Conservation (phyloP, 768 basidiomycete genomes). For the Termitomyces heimii region DNA sequence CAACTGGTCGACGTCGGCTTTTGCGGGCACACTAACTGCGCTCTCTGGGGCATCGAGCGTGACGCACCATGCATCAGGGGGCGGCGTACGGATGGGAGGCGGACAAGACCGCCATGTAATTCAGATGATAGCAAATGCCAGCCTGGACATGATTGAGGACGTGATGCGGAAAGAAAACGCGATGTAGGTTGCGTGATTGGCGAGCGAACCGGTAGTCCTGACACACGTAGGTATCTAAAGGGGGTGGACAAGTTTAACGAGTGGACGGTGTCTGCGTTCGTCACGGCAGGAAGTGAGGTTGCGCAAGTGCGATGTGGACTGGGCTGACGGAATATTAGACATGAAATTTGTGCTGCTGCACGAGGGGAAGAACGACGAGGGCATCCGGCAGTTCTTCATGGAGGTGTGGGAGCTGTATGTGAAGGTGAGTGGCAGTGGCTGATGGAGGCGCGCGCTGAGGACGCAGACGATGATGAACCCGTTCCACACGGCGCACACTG, state of each 20-base stretch:
- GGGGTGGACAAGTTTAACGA: conserved; percentile 97
- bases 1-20: conserved; percentile 88
- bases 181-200: conserved; percentile 49
- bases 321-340: conserved; percentile 45
- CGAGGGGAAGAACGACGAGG: conserved; percentile 96
- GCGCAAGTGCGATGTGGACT: neutral
- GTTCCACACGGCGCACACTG: conserved; percentile 89
- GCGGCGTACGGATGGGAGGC: conserved; percentile 63
- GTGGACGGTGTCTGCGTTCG: conserved; percentile 95
- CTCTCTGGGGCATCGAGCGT: conserved; percentile 80
- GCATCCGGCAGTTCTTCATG: conserved; percentile 86
- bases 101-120: conserved; percentile 91
- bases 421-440: conserved; percentile 56
- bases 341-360: conserved; percentile 94
- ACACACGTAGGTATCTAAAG: conserved; percentile 77
- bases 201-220: conserved; percentile 9
- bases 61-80: conserved; percentile 62
- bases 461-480: conserved; percentile 83
- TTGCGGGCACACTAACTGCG: conserved; percentile 84
- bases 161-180: conserved; percentile 75
- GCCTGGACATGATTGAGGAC: conserved; percentile 93
- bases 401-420: conserved; percentile 98
- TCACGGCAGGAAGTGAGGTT: conserved; percentile 90
- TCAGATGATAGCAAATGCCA: conserved; percentile 98
- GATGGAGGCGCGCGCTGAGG: conserved; percentile 2